These are phyloP conservation scores for Massariosphaeria phaeospora DNA, from an alignment of 495 filamentous ascomycete genomes.

Conservation along the genomic window DNA sequence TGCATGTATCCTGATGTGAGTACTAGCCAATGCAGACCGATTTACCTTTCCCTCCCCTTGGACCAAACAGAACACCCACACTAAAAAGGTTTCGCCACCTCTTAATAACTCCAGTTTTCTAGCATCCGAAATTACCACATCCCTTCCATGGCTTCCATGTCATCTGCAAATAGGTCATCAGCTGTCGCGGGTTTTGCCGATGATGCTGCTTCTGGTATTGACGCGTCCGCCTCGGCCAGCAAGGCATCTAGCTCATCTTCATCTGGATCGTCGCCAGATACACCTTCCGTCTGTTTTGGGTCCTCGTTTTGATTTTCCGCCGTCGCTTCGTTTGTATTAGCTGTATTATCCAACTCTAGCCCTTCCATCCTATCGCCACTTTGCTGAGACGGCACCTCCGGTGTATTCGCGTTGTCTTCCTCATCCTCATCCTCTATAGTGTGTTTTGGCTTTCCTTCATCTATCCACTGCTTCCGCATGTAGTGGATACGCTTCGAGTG, in stretches of 20 bases:
- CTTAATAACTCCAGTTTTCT: too few relatives aligned
- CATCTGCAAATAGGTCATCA: constrained; percentile 49
- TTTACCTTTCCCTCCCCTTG: too few relatives aligned
- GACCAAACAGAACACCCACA: too few relatives aligned
- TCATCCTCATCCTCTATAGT: constrained; percentile 9
- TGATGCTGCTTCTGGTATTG: not conserved
- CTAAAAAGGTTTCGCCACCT: too few relatives aligned
- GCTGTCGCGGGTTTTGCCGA: not conserved
- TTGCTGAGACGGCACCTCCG: not conserved
- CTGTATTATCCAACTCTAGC: not conserved
- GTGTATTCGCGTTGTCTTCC: constrained; percentile 1
- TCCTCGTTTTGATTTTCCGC: not conserved
- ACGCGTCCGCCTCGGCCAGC: constrained; percentile 38
- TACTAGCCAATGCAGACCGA: too few relatives aligned
- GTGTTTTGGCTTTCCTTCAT: constrained; percentile 54
- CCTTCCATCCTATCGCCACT: constrained; percentile 8
- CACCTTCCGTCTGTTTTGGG: not conserved
- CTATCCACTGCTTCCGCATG: constrained; percentile 80
- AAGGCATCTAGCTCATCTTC: constrained; percentile 49
- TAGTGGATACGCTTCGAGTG: constrained; percentile 71
- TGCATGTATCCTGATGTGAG: too few relatives aligned
- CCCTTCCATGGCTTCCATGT: constrained; percentile 64
- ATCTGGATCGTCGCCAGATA: constrained; percentile 27
- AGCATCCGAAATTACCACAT: too few relatives aligned
- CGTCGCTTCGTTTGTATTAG: not conserved